Evolutionary conservation across 2,329 filamentous ascomycete species (phyloP).

Genomic region (Cryphonectria parasitica): DNA sequence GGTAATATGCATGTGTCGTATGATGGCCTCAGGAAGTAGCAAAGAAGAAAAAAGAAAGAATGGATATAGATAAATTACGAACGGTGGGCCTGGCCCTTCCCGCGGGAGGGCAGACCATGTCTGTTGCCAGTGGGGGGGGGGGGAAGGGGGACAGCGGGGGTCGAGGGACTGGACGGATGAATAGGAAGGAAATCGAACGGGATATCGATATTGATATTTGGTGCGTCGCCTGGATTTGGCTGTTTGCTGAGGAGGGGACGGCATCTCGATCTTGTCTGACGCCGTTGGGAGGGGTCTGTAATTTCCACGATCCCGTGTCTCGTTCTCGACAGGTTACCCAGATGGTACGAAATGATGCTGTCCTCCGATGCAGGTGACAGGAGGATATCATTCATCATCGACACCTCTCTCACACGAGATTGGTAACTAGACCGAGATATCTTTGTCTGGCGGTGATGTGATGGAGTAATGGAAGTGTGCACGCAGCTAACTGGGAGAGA

Average conservation of each 20-base stretch:
- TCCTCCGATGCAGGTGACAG: slow-evolving; percentile 3
- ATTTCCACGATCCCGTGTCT: background rate
- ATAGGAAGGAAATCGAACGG: background rate
- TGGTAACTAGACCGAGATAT: background rate
- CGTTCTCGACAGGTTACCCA: background rate
- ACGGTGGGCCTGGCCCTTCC: background rate
- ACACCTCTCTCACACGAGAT: background rate
- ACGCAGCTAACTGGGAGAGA: background rate
- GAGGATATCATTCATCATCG: background rate
- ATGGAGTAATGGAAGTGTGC: background rate
- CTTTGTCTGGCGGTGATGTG: background rate
- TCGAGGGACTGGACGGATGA: background rate
- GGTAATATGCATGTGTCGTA: background rate
- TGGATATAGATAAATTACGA: background rate
- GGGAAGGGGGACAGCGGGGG: background rate
- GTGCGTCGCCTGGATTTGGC: background rate
- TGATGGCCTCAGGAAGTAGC: background rate
- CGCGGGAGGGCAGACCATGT: background rate
- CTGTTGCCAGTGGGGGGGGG: background rate
- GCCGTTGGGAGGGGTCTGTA: background rate
- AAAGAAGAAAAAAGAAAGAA: background rate
- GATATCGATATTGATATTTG: background rate
- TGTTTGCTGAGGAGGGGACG: background rate
- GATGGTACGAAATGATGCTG: background rate
- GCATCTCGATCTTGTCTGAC: background rate